Base-by-base conservation (phyloP, 441 rosid species). In the Gossypium schwendimanii region DNA sequence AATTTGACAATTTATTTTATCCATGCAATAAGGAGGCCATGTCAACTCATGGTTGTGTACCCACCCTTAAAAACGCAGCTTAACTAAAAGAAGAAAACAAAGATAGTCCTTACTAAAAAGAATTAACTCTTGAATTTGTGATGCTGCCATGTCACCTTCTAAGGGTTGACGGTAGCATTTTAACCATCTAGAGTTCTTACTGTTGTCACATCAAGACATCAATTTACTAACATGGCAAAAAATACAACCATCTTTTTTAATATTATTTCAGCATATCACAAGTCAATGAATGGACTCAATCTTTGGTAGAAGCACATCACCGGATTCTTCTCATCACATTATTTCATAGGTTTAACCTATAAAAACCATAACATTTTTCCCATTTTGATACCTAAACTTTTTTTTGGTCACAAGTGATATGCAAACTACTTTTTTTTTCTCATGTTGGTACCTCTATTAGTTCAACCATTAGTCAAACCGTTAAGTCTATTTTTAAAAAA, bases 1-100 rank as follows among this genome's bases (percentile, higher is more conserved):
- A 64, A n/a, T 47, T 6, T 23, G 41, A 66, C 10, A 41, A 24
- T 17, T 41, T 14, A 63, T 39, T 7, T 23, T 55, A 23, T 14
- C 6, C 21, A 24, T 41, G 14, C 39, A 49, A n/a, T 63, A 36
- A 17, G 4, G 28, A 12, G 75, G 28, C 67, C 67, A 62, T 69
- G 18, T 23, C 47, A 36, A 5, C 36, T 20, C 12, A 57, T 23
- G 17, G 71, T 9, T 11, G 24, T 41, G 24, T 20, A 63, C 31
- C 69, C 69, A 20, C 52, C 31, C 8, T 41, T 0, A 4, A 18
- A 64, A 45, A 2, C 6, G 21, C 55, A 65, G 39, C 54, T 65
- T 45, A 65, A 65, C 18, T 54, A 44, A 69, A 73, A 71, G 52
- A 72, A 54, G 63, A 1, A 12, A 8, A 73, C n/a, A 23, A 9